A percentile compares a stretch with the other conserved stretches of the same genome.
Conservation (phyloP, 345 rosid species). For the Pistacia integerrima region DNA sequence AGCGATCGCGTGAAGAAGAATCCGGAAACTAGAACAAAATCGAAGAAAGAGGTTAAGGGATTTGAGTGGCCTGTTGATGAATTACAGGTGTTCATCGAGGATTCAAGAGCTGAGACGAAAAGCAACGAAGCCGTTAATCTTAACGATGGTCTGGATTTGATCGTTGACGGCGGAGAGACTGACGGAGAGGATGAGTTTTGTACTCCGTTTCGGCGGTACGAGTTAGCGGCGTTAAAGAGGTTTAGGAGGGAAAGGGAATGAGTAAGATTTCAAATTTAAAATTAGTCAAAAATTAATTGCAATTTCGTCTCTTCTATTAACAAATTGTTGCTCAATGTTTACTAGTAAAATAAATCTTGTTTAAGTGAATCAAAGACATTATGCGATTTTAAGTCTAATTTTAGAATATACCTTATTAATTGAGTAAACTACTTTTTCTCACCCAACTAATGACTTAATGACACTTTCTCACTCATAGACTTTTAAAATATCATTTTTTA, state of each 20-base stretch:
- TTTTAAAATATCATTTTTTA: too few relatives aligned
- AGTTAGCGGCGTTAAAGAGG: constrained; percentile 21
- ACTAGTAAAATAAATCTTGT: too few relatives aligned
- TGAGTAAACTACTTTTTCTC: too few relatives aligned
- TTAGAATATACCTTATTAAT: too few relatives aligned
- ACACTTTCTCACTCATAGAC: too few relatives aligned
- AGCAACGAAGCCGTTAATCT: constrained; percentile 4
- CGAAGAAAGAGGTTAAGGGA: constrained; percentile 16
- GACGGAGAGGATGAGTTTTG: constrained; percentile 3
- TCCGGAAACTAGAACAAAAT: constrained; percentile 15
- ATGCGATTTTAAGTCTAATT: too few relatives aligned
- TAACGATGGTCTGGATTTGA: constrained; percentile 7
- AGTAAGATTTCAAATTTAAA: neutral
- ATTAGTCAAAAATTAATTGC: neutral
- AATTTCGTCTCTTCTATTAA: too few relatives aligned
- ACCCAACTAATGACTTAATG: too few relatives aligned
- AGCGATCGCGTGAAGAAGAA: constrained; percentile 9
- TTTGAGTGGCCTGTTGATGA: constrained; percentile 34
- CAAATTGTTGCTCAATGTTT: too few relatives aligned
- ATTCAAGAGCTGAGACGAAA: neutral
- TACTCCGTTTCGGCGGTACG: constrained; percentile 20
- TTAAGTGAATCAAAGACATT: too few relatives aligned
- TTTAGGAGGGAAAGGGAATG: neutral
- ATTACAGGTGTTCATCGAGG: constrained; percentile 22
- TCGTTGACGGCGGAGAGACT: neutral